Evolutionary conservation across 495 filamentous ascomycete genomes (phyloP).

Genomic region (Aspergillus avenaceus): DNA sequence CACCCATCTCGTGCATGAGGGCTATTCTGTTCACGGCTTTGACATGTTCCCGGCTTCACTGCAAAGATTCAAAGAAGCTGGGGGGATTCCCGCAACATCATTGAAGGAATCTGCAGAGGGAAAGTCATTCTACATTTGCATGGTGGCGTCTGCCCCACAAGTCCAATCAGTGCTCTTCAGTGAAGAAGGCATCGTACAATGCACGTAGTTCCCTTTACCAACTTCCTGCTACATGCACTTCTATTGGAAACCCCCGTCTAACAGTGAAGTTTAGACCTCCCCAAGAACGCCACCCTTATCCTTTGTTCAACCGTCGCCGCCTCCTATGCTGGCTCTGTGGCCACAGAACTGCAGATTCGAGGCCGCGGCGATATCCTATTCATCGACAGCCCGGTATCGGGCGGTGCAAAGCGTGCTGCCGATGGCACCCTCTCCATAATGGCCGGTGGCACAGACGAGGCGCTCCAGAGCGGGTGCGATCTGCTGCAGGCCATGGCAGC

Average conservation of each 20-base stretch:
- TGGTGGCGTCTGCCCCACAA: constrained; percentile 76
- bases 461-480: constrained; percentile 54
- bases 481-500: constrained; percentile 61
- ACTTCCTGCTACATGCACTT: neutral
- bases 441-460: constrained; percentile 57
- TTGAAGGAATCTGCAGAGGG: constrained; percentile 59
- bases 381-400: constrained; percentile 73
- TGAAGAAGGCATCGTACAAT: constrained; percentile 50
- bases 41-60: constrained; percentile 72
- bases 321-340: constrained; percentile 58
- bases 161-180: constrained; percentile 63
- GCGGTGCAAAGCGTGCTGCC: constrained; percentile 69
- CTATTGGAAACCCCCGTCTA: no score
- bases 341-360: constrained; percentile 45
- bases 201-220: constrained; percentile 3
- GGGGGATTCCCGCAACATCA: constrained; percentile 57
- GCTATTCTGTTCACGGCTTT: constrained; percentile 67
- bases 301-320: constrained; percentile 74
- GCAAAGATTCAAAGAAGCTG: constrained; percentile 62
- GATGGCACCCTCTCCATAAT: constrained; percentile 79
- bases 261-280: constrained; percentile 34
- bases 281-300: constrained; percentile 57
- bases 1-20: constrained; percentile 65
- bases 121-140: constrained; percentile 63
- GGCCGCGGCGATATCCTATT: constrained; percentile 62